Evolutionary conservation across 2,329 filamentous ascomycete species (phyloP).

Genomic region (Calonectria crousiana): DNA sequence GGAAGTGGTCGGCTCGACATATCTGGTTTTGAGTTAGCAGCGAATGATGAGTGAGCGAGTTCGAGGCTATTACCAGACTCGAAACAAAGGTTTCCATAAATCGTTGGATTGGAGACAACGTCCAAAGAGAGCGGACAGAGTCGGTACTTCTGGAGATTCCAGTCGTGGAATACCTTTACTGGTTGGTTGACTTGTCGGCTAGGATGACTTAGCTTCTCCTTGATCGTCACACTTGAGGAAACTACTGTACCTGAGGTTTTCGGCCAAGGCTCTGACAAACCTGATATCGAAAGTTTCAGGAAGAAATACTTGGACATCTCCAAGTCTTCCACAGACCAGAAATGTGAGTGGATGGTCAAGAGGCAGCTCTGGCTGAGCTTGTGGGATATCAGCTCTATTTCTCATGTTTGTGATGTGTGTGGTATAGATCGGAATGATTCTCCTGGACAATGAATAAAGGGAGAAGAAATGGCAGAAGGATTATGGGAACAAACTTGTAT

Average conservation of each 20-base stretch:
- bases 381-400: not conserved
- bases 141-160: slow-evolving; percentile 39
- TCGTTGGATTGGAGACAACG: slow-evolving; percentile 17
- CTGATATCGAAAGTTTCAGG: slow-evolving; percentile 33
- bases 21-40: not conserved
- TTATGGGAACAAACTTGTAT: not conserved
- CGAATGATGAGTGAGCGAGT: not conserved
- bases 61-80: slow-evolving; percentile 33
- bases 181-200: slow-evolving; percentile 42
- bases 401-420: not conserved
- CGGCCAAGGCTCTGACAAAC: slow-evolving; percentile 36
- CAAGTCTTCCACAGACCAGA: slow-evolving; percentile 36
- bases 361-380: slow-evolving; percentile 1
- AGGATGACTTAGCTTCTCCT: not conserved
- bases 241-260: slow-evolving; percentile 42
- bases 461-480: not conserved
- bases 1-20: not conserved
- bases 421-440: not conserved
- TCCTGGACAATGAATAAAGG: not conserved
- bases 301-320: slow-evolving; percentile 44
- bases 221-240: too few species aligned
- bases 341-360: slow-evolving; percentile 39
- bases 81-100: slow-evolving; percentile 35
- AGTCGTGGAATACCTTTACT: slow-evolving; percentile 43
- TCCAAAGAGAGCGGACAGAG: slow-evolving; percentile 41